A percentile compares a stretch with the other conserved stretches of the same genome.
Evolutionary conservation across 768 basidiomycete species (phyloP).

Genomic region (Nidula microcarpa): DNA sequence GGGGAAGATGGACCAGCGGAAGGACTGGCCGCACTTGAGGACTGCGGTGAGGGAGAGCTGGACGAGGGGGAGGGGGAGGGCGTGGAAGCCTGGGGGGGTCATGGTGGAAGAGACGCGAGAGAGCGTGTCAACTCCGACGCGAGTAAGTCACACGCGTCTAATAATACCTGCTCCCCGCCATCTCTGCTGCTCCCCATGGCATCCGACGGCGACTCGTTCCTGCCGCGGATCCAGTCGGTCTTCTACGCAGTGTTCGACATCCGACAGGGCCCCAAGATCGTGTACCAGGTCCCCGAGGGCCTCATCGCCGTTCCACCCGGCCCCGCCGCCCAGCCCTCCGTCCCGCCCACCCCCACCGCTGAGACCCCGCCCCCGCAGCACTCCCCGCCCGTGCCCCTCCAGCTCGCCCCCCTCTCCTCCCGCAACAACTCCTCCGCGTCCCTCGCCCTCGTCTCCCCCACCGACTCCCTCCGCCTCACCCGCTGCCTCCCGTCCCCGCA

Average conservation of each 20-base stretch:
- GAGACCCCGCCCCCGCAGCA: conserved; percentile 22
- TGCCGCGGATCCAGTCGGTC: conserved; percentile 78
- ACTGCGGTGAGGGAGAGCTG: conserved; percentile 80
- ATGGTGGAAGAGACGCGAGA: conserved; percentile 3
- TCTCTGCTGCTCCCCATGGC: conserved; percentile 13
- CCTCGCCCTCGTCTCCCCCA: conserved; percentile 40
- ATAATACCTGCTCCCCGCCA: no score
- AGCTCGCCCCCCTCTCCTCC: conserved; percentile 33
- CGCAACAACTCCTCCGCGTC: conserved; percentile 39
- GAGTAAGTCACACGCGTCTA: no score
- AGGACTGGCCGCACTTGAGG: conserved; percentile 81
- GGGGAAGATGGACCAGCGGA: conserved; percentile 70
- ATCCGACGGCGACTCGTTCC: conserved; percentile 58
- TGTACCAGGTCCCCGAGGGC: conserved; percentile 92
- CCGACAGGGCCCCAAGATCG: conserved; percentile 80
- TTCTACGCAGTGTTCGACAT: conserved; percentile 95
- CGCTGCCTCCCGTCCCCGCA: conserved; percentile 39
- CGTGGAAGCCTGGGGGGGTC: conserved; percentile 45
- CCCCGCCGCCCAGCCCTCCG: conserved; percentile 18
- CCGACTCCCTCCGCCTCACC: conserved; percentile 37
- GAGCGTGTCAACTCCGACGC: background rate
- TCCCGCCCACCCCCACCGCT: conserved; percentile 36
- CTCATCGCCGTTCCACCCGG: conserved; percentile 57
- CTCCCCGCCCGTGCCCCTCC: conserved; percentile 13
- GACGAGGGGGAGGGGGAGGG: conserved; percentile 54